A percentile compares a stretch with the other conserved stretches of the same genome.
phyloP scores from a whole-genome alignment of 441 rosid species.

The Manihot esculenta region DNA sequence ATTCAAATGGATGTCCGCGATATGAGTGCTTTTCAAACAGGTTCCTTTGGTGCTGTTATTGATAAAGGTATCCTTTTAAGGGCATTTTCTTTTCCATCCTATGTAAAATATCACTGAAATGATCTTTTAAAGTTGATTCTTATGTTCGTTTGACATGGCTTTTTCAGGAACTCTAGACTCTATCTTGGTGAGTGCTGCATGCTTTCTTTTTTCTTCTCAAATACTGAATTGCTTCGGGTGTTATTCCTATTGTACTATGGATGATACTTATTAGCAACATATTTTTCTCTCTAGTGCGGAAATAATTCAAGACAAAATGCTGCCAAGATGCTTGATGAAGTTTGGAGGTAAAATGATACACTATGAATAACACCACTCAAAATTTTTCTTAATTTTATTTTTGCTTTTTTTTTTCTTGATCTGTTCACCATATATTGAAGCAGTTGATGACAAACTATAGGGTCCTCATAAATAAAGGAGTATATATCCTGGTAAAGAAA shows the following conservation, averaged over 20 bases:
- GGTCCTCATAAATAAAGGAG: slow-evolving; percentile 92
- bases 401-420: slow-evolving; percentile 54
- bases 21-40: slow-evolving; percentile 57
- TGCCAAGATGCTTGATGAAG: slow-evolving; percentile 65
- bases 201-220: background rate
- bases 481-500: slow-evolving; percentile 68
- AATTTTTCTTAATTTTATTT: slow-evolving; percentile 21
- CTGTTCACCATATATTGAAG: slow-evolving; percentile 75
- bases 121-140: slow-evolving; percentile 9
- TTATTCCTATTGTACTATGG: slow-evolving; percentile 1
- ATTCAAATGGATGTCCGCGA: slow-evolving; percentile 74
- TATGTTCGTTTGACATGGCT: slow-evolving; percentile 19
- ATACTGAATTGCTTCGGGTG: background rate
- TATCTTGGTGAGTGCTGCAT: slow-evolving; percentile 56
- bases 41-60: slow-evolving; percentile 68
- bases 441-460: slow-evolving; percentile 89
- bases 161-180: slow-evolving; percentile 84
- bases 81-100: background rate
- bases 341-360: slow-evolving; percentile 57
- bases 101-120: background rate
- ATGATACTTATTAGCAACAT: background rate
- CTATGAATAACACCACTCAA: slow-evolving; percentile 6
- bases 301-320: slow-evolving; percentile 61
- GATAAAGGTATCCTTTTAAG: slow-evolving; percentile 59
- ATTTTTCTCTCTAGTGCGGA: slow-evolving; percentile 56